Evolutionary conservation across 2,329 filamentous ascomycete species (phyloP), one percentile per base, ranked within the genome.

Genomic region (Coniochaeta ligniaria): DNA sequence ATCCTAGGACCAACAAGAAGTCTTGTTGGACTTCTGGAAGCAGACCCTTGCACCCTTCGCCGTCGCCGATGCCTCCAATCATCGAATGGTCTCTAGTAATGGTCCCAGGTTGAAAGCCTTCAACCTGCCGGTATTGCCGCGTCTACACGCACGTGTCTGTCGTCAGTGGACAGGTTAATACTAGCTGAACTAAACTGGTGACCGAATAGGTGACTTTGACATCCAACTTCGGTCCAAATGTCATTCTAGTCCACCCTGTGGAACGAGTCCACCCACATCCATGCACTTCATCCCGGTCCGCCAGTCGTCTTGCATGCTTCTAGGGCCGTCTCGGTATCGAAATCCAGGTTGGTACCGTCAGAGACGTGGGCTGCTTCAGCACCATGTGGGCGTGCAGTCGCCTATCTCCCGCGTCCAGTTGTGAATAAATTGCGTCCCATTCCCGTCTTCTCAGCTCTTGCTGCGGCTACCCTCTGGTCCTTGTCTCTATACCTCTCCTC

Each of bases 351-450:
- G 47, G 47, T 52, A 24, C 26, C 11, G 47, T 31, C 26, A 17
- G 47, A 26, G 47, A 24, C 43, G 43, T 22, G 20, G 43, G 43
- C 43, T 47, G 20, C 47, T 31, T 26, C 24, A 47, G 3, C 43
- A 47, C 43, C 43, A 5, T 47, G 22, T 43, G 41, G 6, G n/a
- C 41, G n/a, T 43, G 41, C 35, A 38, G 35, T 38, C 35, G 35
- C 35, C 35, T 38, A 4, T 5, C 22, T 52, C 47, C 47, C 47
- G 47, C 47, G 47, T 52, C 8, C 47, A 28, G 24, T 28, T 52
- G 47, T 52, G n/a, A 52, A 52, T 52, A 52, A 52, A 52, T 52
- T 52, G 26, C 24, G 43, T 52, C 22, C 47, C 47, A 52, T 52
- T 9, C 47, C 47, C 47, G 11, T 52, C 45, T 52, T 22, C 47